phyloP scores from a whole-genome alignment of 148 eudicot genomes.

The Camellia lanceoleosa region DNA sequence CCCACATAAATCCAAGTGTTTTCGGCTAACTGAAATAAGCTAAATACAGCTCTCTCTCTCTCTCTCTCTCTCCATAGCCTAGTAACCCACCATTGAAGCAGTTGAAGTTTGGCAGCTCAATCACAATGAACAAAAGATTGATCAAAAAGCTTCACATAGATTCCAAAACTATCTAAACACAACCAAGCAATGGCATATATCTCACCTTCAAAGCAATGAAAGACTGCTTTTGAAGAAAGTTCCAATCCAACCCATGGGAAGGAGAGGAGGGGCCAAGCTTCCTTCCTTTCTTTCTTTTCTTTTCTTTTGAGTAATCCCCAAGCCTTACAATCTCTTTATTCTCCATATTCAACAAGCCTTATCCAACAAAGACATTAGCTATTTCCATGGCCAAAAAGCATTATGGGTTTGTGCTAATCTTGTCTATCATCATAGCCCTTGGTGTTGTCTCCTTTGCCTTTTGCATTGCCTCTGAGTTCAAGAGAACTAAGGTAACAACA shows the following conservation, averaged over 20 bases:
- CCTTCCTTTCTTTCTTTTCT: background rate
- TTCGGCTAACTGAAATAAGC: no score
- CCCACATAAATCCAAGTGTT: background rate
- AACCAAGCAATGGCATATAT: background rate
- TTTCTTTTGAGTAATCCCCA: background rate
- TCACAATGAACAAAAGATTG: background rate
- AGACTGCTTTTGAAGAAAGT: constrained; percentile 5
- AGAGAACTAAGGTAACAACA: constrained; percentile 47
- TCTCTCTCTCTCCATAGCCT: no score
- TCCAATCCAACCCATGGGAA: background rate
- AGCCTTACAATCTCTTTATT: background rate
- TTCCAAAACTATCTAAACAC: background rate
- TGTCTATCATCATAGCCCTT: constrained; percentile 22
- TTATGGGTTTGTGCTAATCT: constrained; percentile 4
- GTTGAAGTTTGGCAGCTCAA: background rate
- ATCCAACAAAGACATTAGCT: background rate
- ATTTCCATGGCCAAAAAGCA: constrained; percentile 20
- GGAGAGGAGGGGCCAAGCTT: background rate
- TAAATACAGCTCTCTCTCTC: background rate
- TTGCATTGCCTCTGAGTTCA: constrained; percentile 59
- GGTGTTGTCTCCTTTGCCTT: constrained; percentile 38
- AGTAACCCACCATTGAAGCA: background rate
- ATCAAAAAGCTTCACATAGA: background rate
- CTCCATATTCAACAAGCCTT: background rate
- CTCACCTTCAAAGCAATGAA: constrained; percentile 9